Evolutionary conservation across 441 rosid species (phyloP), one percentile per base, ranked within the genome.

Genomic region (Isatis lusitanica): DNA sequence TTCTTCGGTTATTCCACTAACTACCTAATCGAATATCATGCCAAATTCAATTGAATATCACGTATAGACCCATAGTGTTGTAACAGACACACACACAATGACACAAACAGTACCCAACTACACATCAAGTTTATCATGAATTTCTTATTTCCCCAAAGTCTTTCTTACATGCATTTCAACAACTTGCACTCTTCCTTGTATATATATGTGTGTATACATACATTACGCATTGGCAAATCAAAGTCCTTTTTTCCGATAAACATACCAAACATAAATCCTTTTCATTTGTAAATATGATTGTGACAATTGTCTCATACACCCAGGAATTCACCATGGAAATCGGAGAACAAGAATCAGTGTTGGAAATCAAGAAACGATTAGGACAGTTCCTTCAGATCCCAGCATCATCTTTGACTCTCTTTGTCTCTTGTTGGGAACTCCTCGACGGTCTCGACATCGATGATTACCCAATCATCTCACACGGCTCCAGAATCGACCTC

Each of bases 401-500:
- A n/a, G 24, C 76, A 1, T 26, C 80, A 65, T 74, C 86, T 52
- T 88, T 91, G 56, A 78, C 83, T 13, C 94, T 93, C 6, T 60
- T 88, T 1, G 87, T 90, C 1, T 84, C 39, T 5, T 90, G 88
- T 31, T 90, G 96, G 97, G 97, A 93, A 47, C 83, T 91, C 4
- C 50, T 91, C 3, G 96, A 93, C 66, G 97, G 93, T 26, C 85
- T 93, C 0, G 98, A 91, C 83, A 84, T 93, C 80, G 96, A 86
- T 57, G 93, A 91, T 67, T 91, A 91, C 50, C 97, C 98, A 3
- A 88, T 89, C 52, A 81, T 88, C 74, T 66, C 55, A 15, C 82
- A 88, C 18, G 93, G 90, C 30, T 84, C 97, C 9, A 90, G 66
- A 68, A 87, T 92, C 38, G 86, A 90, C 70, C 95, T 94, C 68